These are phyloP conservation scores for Trichoderma cornu-damae DNA, from an alignment of 2,329 filamentous ascomycete species.

Conservation along the genomic window DNA sequence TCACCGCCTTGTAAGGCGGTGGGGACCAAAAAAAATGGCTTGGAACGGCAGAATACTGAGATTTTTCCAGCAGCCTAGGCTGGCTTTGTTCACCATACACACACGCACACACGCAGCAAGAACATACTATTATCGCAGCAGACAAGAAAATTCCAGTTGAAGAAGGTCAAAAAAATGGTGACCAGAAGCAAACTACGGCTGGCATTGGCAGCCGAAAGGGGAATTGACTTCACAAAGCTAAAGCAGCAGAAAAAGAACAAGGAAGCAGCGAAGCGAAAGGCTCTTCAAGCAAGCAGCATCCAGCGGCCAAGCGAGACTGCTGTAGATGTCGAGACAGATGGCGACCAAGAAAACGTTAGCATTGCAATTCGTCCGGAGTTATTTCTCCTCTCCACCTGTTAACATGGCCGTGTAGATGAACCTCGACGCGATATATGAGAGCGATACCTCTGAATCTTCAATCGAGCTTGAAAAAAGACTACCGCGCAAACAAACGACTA, in stretches of 20 bases:
- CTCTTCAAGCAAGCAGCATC: slow-evolving; percentile 25
- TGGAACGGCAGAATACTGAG: slow-evolving; percentile 14
- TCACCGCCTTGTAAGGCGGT: slow-evolving; percentile 12
- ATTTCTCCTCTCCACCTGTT: background rate
- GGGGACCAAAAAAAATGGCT: background rate
- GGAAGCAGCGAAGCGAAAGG: slow-evolving; percentile 38
- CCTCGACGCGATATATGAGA: slow-evolving; percentile 54
- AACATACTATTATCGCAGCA: background rate
- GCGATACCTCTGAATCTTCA: slow-evolving; percentile 62
- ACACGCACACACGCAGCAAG: background rate
- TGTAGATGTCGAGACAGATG: slow-evolving; percentile 36
- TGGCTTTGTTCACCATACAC: background rate
- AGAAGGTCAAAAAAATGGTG: slow-evolving; percentile 34
- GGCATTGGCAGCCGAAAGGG: slow-evolving; percentile 52
- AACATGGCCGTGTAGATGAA: slow-evolving; percentile 39
- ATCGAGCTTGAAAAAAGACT: slow-evolving; percentile 73
- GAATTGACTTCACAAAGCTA: slow-evolving; percentile 47
- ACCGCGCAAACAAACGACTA: slow-evolving; percentile 39
- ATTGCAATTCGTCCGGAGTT: background rate
- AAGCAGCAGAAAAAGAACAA: slow-evolving; percentile 48
- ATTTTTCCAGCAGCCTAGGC: slow-evolving; percentile 3
- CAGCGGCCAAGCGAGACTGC: slow-evolving; percentile 19
- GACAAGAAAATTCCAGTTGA: background rate
- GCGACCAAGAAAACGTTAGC: slow-evolving; percentile 26
- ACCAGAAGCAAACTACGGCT: slow-evolving; percentile 48